Conservation (phyloP, 768 basidiomycete genomes). For the Termitomyces titanicus region DNA sequence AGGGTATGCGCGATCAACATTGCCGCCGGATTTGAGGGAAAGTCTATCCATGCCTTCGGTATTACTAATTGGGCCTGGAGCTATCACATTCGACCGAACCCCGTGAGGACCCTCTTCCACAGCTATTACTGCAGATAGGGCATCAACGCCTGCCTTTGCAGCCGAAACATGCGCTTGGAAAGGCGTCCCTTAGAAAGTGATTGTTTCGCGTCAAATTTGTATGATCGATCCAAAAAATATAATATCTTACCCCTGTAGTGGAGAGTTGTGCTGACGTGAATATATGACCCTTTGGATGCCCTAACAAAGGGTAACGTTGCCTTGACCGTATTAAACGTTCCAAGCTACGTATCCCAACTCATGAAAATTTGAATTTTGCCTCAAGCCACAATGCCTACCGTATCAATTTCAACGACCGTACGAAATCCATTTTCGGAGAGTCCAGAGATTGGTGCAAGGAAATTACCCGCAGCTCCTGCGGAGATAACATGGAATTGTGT, state of each 20-base stretch:
- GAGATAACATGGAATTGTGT: background rate
- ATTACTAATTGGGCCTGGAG: constrained; percentile 76
- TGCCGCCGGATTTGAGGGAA: constrained; percentile 24
- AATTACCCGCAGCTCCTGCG: constrained; percentile 93
- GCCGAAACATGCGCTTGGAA: constrained; percentile 93
- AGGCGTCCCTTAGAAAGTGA: constrained; percentile 50
- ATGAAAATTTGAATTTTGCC: no score
- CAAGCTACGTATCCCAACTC: constrained; percentile 58
- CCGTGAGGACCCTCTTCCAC: constrained; percentile 94
- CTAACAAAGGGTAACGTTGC: constrained; percentile 79
- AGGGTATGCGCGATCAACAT: constrained; percentile 18
- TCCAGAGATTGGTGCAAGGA: constrained; percentile 79
- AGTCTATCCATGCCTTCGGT: constrained; percentile 55
- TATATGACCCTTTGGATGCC: constrained; percentile 71
- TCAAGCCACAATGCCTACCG: constrained; percentile 40
- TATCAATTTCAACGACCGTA: constrained; percentile 93
- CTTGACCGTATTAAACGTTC: constrained; percentile 93
- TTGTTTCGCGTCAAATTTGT: background rate
- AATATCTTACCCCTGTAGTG: constrained; percentile 69
- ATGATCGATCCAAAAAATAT: constrained; percentile 1
- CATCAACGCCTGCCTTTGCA: constrained; percentile 93
- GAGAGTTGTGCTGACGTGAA: constrained; percentile 86
- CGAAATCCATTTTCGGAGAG: constrained; percentile 89
- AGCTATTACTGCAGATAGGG: constrained; percentile 79
- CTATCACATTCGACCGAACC: constrained; percentile 85